phyloP scores from a whole-genome alignment of 768 basidiomycete genomes.

The Amanita muscaria region DNA sequence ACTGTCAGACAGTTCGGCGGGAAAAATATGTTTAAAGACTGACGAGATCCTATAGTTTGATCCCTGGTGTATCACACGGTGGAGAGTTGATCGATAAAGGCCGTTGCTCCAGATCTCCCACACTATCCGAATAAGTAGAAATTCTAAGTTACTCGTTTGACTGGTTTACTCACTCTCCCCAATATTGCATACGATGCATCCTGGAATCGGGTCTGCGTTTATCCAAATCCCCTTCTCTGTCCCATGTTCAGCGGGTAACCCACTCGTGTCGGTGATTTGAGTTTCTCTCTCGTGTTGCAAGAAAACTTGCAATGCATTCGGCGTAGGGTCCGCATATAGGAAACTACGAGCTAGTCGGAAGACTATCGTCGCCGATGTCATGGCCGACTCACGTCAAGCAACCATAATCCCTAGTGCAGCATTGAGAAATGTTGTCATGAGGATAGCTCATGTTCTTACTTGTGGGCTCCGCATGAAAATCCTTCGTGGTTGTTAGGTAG shows the following conservation, averaged over 20 bases:
- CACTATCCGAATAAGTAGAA: conserved; percentile 45
- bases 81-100: conserved; percentile 78
- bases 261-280: conserved; percentile 8
- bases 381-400: conserved; percentile 61
- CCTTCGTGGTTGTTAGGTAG: conserved; percentile 74
- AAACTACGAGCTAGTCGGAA: conserved; percentile 41
- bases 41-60: conserved; percentile 74
- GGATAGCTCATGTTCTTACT: conserved; percentile 32
- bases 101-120: conserved; percentile 92
- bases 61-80: conserved; percentile 74
- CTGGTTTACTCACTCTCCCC: conserved; percentile 65
- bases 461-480: conserved; percentile 86
- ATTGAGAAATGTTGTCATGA: conserved; percentile 1
- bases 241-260: conserved; percentile 43
- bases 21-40: conserved; percentile 20
- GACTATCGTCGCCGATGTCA: neutral
- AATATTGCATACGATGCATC: conserved; percentile 84
- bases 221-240: conserved; percentile 66
- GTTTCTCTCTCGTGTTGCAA: conserved; percentile 29
- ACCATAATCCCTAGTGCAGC: conserved; percentile 66
- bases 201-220: conserved; percentile 73
- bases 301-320: conserved; percentile 77
- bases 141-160: too few species aligned
- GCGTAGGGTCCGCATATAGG: conserved; percentile 76
- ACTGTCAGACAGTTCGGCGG: neutral